Conservation (phyloP, 768 basidiomycete species). For the Rhizopogon sp. region DNA sequence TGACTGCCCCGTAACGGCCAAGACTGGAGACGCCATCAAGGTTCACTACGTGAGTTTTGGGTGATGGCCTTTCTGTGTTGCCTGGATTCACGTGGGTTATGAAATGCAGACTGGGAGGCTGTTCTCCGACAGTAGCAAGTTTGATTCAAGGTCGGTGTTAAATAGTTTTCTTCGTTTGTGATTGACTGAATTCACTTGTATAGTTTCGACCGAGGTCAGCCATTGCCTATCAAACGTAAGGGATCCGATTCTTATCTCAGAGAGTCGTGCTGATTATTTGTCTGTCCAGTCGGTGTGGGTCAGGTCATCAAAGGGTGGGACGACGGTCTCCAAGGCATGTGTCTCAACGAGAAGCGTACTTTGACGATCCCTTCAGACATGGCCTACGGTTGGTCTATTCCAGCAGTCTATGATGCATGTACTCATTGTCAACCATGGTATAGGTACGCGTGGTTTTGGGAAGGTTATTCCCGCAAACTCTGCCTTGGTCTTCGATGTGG, state of each 20-base stretch:
- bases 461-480: conserved; percentile 73
- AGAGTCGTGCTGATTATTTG: conserved; percentile 1
- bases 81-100: neutral
- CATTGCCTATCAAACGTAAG: conserved; percentile 77
- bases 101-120: conserved; percentile 71
- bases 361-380: conserved; percentile 77
- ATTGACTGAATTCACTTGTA: neutral
- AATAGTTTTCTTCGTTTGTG: neutral
- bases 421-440: neutral
- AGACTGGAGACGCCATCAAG: conserved; percentile 56
- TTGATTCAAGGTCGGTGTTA: conserved; percentile 74
- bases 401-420: neutral
- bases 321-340: conserved; percentile 79
- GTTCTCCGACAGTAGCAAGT: conserved; percentile 70
- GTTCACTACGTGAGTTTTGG: conserved; percentile 72
- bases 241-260: neutral
- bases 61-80: neutral
- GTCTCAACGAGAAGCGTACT: conserved; percentile 80
- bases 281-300: conserved; percentile 58
- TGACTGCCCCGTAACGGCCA: conserved; percentile 49
- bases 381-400: conserved; percentile 69
- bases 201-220: conserved; percentile 68
- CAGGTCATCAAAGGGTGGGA: conserved; percentile 90
- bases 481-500: conserved; percentile 82
- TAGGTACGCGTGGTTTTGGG: conserved; percentile 75